A percentile compares a stretch with the other conserved stretches of the same genome.
Evolutionary conservation across 2,329 filamentous ascomycete species (phyloP).

Genomic region (Hymenoscyphus albidus): DNA sequence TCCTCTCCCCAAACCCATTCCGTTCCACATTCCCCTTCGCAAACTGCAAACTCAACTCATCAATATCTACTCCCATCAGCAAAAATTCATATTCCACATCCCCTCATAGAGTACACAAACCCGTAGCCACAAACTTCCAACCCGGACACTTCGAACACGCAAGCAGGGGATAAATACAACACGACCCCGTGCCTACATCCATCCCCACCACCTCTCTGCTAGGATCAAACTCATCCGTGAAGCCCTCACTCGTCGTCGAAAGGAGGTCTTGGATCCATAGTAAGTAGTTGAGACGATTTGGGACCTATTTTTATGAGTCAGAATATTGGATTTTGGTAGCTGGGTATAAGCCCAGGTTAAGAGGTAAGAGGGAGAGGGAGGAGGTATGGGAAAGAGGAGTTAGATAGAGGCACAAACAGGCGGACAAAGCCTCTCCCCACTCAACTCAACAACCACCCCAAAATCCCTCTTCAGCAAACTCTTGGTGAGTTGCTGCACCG

Average conservation of each 20-base stretch:
- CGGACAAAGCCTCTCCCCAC: slow-evolving; percentile 77
- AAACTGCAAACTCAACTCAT: slow-evolving; percentile 62
- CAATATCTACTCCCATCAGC: slow-evolving; percentile 59
- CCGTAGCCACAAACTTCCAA: slow-evolving; percentile 72
- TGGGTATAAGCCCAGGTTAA: background rate
- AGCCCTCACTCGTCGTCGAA: slow-evolving; percentile 52
- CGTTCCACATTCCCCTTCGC: slow-evolving; percentile 63
- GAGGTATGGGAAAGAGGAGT: background rate
- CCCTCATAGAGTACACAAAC: slow-evolving; percentile 30
- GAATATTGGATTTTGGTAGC: background rate
- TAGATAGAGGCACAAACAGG: slow-evolving; percentile 50
- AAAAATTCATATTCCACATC: slow-evolving; percentile 20
- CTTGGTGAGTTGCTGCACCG: slow-evolving; percentile 78
- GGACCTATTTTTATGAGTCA: slow-evolving; percentile 40
- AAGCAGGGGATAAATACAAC: slow-evolving; percentile 85
- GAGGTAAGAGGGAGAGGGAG: no score
- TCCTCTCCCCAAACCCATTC: slow-evolving; percentile 62
- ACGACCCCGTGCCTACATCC: slow-evolving; percentile 88
- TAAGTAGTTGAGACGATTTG: slow-evolving; percentile 79
- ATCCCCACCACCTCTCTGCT: slow-evolving; percentile 62
- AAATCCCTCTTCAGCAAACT: slow-evolving; percentile 75
- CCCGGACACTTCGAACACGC: slow-evolving; percentile 61
- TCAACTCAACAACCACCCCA: slow-evolving; percentile 64
- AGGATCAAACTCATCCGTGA: slow-evolving; percentile 48
- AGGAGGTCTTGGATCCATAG: slow-evolving; percentile 81